phyloP scores from a whole-genome alignment of 192 early-diverging fungal species.

The Coemansia sp. region DNA sequence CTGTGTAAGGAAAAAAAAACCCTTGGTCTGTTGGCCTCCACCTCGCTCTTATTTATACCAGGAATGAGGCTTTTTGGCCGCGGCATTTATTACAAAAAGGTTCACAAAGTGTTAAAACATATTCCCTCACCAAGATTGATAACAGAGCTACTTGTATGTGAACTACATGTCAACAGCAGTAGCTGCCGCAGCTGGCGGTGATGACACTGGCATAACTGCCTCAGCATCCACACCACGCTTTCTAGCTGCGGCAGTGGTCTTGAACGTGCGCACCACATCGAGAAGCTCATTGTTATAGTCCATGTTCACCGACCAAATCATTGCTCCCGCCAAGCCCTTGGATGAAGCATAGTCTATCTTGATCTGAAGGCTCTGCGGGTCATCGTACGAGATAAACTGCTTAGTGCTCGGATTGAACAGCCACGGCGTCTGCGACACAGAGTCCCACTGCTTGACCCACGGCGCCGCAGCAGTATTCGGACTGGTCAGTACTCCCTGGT shows the following conservation, averaged over 20 bases:
- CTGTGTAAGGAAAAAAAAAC: background rate
- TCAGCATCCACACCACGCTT: background rate
- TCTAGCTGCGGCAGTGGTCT: background rate
- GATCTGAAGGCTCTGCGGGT: conserved; percentile 60
- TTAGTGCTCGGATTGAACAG: conserved; percentile 64
- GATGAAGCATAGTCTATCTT: conserved; percentile 65
- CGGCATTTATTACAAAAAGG: background rate
- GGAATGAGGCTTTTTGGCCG: background rate
- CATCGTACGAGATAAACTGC: conserved; percentile 72
- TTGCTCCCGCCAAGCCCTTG: conserved; percentile 63
- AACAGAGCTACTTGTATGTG: background rate
- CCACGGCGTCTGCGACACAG: conserved; percentile 68
- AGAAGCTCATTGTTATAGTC: conserved; percentile 63
- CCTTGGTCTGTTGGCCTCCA: background rate
- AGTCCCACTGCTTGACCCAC: conserved; percentile 70
- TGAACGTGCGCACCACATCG: conserved; percentile 19
- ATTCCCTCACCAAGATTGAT: background rate
- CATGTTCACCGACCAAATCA: conserved; percentile 61
- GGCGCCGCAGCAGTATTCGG: conserved; percentile 58
- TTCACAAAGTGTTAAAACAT: background rate
- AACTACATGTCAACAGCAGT: background rate
- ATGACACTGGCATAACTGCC: background rate
- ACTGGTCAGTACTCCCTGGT: conserved; percentile 55
- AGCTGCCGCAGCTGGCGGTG: background rate
- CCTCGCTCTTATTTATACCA: background rate